phyloP scores from a whole-genome alignment of 805 yeast genomes.

The Jamesozyma rosinii region DNA sequence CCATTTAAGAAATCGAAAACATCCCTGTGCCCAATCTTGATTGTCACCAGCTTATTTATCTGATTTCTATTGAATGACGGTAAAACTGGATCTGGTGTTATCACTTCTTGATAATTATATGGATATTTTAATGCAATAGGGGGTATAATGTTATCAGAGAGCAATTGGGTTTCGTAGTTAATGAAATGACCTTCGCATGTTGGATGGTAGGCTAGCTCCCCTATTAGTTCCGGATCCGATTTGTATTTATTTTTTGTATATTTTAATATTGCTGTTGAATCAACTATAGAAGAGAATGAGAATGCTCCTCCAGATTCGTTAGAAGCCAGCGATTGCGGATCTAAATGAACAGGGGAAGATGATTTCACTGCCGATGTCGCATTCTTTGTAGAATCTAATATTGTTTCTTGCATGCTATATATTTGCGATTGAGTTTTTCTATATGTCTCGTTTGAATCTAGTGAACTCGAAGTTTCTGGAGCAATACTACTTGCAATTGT shows the following conservation, averaged over 20 bases:
- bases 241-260: slow-evolving; percentile 6
- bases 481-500: background rate
- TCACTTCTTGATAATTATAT: background rate
- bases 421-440: slow-evolving; percentile 28
- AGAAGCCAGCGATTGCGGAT: background rate
- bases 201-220: slow-evolving; percentile 18
- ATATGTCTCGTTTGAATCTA: slow-evolving; percentile 16
- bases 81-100: slow-evolving; percentile 21
- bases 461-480: background rate
- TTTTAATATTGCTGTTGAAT: slow-evolving; percentile 6
- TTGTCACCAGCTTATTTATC: slow-evolving; percentile 18
- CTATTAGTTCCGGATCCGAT: slow-evolving; percentile 6
- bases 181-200: background rate
- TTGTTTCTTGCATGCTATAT: slow-evolving; percentile 27
- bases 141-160: background rate
- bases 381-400: slow-evolving; percentile 21
- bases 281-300: background rate
- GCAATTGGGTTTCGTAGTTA: background rate
- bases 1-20: slow-evolving; percentile 12
- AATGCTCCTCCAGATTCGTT: background rate
- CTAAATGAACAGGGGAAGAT: background rate
- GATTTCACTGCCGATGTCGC: background rate
- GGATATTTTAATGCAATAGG: slow-evolving; percentile 2
- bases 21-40: slow-evolving; percentile 19
- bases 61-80: slow-evolving; percentile 16